Base-by-base conservation (phyloP, 1,139 yeast species). In the Scheffersomyces insectosa region DNA sequence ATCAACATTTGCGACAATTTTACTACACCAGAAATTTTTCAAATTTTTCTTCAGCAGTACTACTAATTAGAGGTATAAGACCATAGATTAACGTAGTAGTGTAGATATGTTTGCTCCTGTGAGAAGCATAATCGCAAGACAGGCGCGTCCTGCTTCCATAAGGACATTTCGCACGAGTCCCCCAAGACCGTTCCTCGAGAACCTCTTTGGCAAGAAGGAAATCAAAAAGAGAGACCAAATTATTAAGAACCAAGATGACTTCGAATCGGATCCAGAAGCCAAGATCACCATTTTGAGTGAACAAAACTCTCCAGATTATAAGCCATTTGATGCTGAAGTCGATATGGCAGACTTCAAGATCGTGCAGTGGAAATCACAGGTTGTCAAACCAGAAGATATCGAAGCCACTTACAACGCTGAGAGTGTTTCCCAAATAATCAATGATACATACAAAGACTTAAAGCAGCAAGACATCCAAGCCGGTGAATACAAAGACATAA, bases 181-280 rank as follows among this genome's bases (percentile, higher is more conserved):
- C 3, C 47, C 48, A 9, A 42, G 48, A 29, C 40, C 39, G 11
- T 57, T 60, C 40, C 48, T 60, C 40, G 39, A 46, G 23, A 54
- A 57, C 42, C 41, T 60, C 7, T 60, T 60, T 37, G 62, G 62
- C 3, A 52, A 57, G 39, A 52, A 51, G 35, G 63, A 57, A 16
- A 44, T 54, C 37, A 51, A 59, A 37, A 57, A 56, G 45, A 50
- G 53, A 50, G 66, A 68, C 44, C 75, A 72, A 33, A 57, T 73
- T 43, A 59, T 70, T 41, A 61, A 70, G 49, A 72, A 71, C 38
- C 77, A 73, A 58, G 74, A 72, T 50, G 62, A 69, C 34, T 66
- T 57, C 45, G 70, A 66, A 46, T 58, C 61, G 14, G 71, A 66
- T 39, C 63, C 66, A 7, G 56, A 55, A 23, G 57, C 67, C 33